Evolutionary conservation across 257 asterid species (phyloP), one percentile per base, ranked within the genome.

Genomic region (Rauvolfia tetraphylla): DNA sequence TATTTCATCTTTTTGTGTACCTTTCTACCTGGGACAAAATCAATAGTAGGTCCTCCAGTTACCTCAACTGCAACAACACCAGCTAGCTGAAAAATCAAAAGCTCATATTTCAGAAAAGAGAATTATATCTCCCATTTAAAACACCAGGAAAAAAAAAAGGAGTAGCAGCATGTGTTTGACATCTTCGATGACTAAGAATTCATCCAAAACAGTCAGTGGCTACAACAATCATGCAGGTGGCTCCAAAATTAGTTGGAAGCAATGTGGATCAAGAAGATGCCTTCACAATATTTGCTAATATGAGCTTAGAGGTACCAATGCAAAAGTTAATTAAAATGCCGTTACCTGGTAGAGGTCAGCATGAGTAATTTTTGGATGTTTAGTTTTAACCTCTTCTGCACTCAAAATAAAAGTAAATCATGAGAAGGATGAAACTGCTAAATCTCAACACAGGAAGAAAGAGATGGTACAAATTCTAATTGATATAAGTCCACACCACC

Each of bases 321-420:
- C 18, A 34, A 27, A 17, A 29, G 8, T 6, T 31, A 20, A 22
- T 41, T 20, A 44, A 27, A 73, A 76, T 27, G 79, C 48, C 42
- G 48, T 79, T 79, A 92, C 98, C 97, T 92, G 98, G 86, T 90
- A 92, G 84, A 92, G 91, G 79, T 94, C 98, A 73, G 97, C 97
- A 78, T 94, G 92, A 23, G 96, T 79, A 46, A 94, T 83, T 78
- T 75, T 90, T 5, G 96, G 96, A 79, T 86, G 89, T 72, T 86
- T 89, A 66, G 89, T 89, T 81, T 94, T 94, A 54, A 94, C 80
- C 73, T 77, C 85, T 77, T 94, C 98, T 94, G 97, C 75, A 41
- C 51, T 79, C 85, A 75, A 59, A 76, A 79, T 54, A 79, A 71
- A 79, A 7, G 14, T 5, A 54, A 27, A 8, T 17, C 25, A 42